Base-by-base conservation (phyloP, 2,329 filamentous ascomycete species). In the Fusarium dlaminii region DNA sequence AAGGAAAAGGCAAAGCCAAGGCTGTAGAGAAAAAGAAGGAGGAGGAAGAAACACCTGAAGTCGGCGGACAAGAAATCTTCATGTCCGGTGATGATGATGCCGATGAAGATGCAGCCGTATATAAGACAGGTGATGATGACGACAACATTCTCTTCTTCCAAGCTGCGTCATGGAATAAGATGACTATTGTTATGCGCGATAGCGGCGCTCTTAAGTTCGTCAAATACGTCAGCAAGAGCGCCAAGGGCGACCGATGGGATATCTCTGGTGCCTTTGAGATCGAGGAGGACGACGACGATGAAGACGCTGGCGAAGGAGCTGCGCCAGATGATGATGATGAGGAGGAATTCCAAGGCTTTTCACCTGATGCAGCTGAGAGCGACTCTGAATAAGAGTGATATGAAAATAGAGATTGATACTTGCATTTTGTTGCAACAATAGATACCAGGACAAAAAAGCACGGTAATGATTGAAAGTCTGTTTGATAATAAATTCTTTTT, bases 201-300 rank as follows among this genome's bases (percentile, higher is more conserved):
- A 91, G 90, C 75, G 95, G 94, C 20, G 92, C 93, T 20, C 86
- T 99, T 80, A 92, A 94, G 81, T 99, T 99, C 81, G 95, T 98
- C 79, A 99, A 98, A 86, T 99, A 98, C 82, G 93, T 99, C 29
- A 97, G 93, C 82, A 87, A 87, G 68, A 90, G 88, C 57, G 96
- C 96, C 13, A 90, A 90, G 79, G 96, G 96, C 2, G 96, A 98
- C 83, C 88, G 96, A 48, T 98, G 95, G 94, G 96, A 99, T 84
- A 87, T 98, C 56, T 92, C 90, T 52, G 96, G 91, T 2, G 90
- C 91, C 39, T 94, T 93, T 81, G 94, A 92, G 30, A 92, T 98
- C 37, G 88, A 88, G 72, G 88, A 90, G 66, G 81, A 85, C 42
- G 87, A 88, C 3, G 86, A 83, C 1, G 83, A 83, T 0, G 82